phyloP scores from a whole-genome alignment of 495 filamentous ascomycete genomes.

The Achaetomiella virescens region DNA sequence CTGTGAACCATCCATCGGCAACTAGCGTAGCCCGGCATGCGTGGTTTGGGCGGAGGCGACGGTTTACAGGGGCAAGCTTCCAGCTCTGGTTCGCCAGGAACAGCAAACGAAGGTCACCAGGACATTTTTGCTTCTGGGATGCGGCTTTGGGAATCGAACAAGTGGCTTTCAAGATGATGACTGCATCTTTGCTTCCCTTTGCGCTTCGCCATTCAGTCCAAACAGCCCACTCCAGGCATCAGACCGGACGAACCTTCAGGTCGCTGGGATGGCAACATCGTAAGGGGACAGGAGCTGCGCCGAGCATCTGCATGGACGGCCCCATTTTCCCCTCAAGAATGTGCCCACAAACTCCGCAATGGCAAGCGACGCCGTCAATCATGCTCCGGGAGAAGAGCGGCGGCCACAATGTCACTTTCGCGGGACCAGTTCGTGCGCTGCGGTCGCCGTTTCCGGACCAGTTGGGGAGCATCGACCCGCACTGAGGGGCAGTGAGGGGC shows the following conservation, averaged over 20 bases:
- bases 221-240: neutral
- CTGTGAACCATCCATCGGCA: neutral
- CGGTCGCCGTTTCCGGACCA: slow-evolving; percentile 20
- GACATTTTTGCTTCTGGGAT: slow-evolving; percentile 14
- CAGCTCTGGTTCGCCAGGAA: slow-evolving; percentile 22
- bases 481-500: slow-evolving; percentile 25
- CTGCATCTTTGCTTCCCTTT: neutral
- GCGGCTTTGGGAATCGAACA: neutral
- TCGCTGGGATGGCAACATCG: slow-evolving; percentile 1
- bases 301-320: neutral
- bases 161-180: neutral
- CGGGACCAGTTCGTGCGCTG: slow-evolving; percentile 9
- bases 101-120: slow-evolving; percentile 19
- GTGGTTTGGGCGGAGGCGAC: neutral
- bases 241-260: neutral
- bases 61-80: neutral
- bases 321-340: neutral
- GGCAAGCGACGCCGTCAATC: neutral
- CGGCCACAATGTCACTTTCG: slow-evolving; percentile 3
- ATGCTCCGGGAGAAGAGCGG: neutral
- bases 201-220: neutral
- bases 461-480: slow-evolving; percentile 18
- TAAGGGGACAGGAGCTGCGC: neutral
- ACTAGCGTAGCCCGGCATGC: neutral
- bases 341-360: no score